Conservation (phyloP, 2,329 filamentous ascomycete species). For the Trichoderma polysporum region DNA sequence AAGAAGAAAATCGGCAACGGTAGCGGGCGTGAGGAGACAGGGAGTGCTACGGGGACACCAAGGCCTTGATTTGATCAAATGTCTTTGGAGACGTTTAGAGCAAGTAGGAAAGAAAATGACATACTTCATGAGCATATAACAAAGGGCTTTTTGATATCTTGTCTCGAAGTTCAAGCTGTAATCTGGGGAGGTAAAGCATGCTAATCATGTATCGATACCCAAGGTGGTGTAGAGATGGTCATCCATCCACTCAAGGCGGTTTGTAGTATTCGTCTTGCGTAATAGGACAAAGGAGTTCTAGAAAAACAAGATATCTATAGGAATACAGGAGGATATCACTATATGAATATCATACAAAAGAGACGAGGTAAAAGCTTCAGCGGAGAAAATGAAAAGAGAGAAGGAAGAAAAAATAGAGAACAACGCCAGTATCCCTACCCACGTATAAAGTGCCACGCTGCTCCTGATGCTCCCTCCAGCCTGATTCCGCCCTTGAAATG, state of each 20-base stretch:
- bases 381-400: background rate
- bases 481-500: background rate
- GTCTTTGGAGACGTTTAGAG: background rate
- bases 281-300: background rate
- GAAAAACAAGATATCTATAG: slow-evolving; percentile 24
- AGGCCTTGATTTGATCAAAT: slow-evolving; percentile 34
- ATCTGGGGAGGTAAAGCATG: background rate
- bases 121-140: background rate
- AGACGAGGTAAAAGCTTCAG: background rate
- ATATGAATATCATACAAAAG: slow-evolving; percentile 26
- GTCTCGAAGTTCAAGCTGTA: background rate
- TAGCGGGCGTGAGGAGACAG: slow-evolving; percentile 53
- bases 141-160: background rate
- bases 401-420: background rate
- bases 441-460: background rate
- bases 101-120: background rate
- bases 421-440: background rate
- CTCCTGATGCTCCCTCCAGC: background rate
- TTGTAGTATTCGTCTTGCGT: background rate
- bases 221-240: background rate
- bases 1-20: slow-evolving; percentile 65
- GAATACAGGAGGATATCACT: slow-evolving; percentile 30
- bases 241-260: background rate
- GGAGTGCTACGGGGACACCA: slow-evolving; percentile 61
- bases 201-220: background rate